Evolutionary conservation across 176 grass and related monocot genomes (phyloP), one percentile per base, ranked within the genome.

Genomic region (Ensete glaucum): DNA sequence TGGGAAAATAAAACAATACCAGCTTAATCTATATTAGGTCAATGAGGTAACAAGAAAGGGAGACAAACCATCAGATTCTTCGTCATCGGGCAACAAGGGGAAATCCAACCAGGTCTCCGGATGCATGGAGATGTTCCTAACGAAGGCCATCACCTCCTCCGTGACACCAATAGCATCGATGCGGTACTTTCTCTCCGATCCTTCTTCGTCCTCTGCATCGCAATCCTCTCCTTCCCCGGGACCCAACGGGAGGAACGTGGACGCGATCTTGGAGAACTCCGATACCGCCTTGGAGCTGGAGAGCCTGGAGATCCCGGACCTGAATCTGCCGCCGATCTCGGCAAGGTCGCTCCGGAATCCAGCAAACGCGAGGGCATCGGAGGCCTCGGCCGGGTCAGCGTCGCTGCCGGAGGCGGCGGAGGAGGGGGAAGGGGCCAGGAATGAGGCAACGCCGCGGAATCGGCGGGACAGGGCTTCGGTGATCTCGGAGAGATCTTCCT

Each of bases 101-200:
- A 93, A 93, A 81, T 98, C 90, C 19, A 98, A 69, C 94, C 90
- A 98, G 25, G 91, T 89, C 85, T 88, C 90, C 62, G 82, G 90
- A 80, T 91, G 80, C 86, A 87, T 88, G 1, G 94, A 87, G 19
- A 91, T 85, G 74, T 93, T 85, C n/a, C 87, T 83, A 54, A 85
- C 90, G 83, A 98, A 93, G 15, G 81, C 64, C 78, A 93, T 51
- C 8, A 89, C 94, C 75, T 93, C 90, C 64, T 98, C 90, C 0
- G 90, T 98, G 62, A 93, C 52, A 11, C 78, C 78, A 17, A 80
- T 56, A 15, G 25, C 56, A n/a, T 74, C 86, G 1, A 71, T 64
- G 2, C 75, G 11, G 48, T 64, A 51, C 34, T 22, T 64, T 20
- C 49, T 17, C 2, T 76, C 83, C 16, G 22, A 64, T 10, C 63